Evolutionary conservation across 768 basidiomycete species (phyloP).

Genomic region (Boletus rubroflammeus): DNA sequence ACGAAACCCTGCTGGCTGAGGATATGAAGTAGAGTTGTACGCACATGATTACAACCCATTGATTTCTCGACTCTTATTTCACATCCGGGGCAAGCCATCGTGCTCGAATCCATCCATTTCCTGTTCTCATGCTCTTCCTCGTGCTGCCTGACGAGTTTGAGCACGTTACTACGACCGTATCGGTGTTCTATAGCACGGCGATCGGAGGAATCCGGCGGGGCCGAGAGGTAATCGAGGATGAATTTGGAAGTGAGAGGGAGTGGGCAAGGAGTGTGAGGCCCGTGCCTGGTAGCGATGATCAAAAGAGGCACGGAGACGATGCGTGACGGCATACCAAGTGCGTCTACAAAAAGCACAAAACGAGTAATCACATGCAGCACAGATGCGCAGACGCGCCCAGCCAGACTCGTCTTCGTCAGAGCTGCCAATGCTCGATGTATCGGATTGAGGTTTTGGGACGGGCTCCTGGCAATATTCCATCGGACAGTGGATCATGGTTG

Average conservation of each 20-base stretch:
- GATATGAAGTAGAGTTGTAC: conserved; percentile 22
- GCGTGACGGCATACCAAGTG: conserved; percentile 55
- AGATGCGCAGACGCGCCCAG: conserved; percentile 72
- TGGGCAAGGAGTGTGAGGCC: conserved; percentile 67
- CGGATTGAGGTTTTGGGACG: conserved; percentile 53
- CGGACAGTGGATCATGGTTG: conserved; percentile 78
- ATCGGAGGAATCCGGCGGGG: conserved; percentile 47
- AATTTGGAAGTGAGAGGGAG: conserved; percentile 64
- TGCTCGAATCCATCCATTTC: conserved; percentile 66
- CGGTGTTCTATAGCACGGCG: conserved; percentile 54
- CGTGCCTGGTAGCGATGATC: conserved; percentile 59
- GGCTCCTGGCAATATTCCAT: conserved; percentile 77
- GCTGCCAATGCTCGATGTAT: conserved; percentile 8
- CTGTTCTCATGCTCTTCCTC: conserved; percentile 74
- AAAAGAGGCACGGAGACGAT: not conserved
- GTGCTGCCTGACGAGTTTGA: conserved; percentile 56
- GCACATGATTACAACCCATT: conserved; percentile 84
- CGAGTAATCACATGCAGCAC: conserved; percentile 65
- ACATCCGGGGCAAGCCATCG: conserved; percentile 75
- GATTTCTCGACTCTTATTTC: conserved; percentile 69
- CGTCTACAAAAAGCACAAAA: conserved; percentile 83
- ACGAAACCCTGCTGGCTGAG: not conserved
- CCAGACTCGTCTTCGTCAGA: conserved; percentile 51
- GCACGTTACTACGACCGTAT: conserved; percentile 61
- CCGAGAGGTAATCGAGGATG: conserved; percentile 61